These are phyloP conservation scores for Aspergillus funiculosus DNA, from an alignment of 495 filamentous ascomycete species.

Conservation along the genomic window DNA sequence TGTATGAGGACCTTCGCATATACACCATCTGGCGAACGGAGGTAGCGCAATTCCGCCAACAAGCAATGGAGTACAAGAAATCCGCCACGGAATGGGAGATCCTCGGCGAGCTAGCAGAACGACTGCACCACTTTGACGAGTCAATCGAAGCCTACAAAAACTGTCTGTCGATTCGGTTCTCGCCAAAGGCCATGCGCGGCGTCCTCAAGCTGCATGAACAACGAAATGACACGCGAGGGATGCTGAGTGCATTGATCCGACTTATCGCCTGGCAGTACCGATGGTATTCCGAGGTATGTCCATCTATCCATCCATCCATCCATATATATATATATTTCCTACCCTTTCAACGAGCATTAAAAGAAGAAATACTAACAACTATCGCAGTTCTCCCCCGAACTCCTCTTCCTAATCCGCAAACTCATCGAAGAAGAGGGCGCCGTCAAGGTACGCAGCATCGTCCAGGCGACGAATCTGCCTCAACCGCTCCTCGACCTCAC, in stretches of 20 bases:
- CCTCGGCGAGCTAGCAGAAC: constrained; percentile 84
- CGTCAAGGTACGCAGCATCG: constrained; percentile 93
- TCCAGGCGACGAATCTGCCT: constrained; percentile 89
- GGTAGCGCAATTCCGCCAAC: constrained; percentile 85
- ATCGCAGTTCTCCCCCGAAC: constrained; percentile 83
- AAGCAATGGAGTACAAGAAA: constrained; percentile 89
- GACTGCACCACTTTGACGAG: constrained; percentile 84
- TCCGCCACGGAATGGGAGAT: constrained; percentile 98
- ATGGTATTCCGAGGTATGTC: constrained; percentile 87
- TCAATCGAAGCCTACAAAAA: constrained; percentile 85
- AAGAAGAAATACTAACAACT: constrained; percentile 13
- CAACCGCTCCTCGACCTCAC: constrained; percentile 91
- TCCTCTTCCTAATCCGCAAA: constrained; percentile 79
- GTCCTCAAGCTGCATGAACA: constrained; percentile 72
- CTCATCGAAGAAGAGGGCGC: constrained; percentile 97
- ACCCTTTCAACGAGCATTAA: neutral
- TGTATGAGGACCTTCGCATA: constrained; percentile 95
- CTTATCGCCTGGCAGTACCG: constrained; percentile 97
- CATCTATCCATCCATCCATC: neutral
- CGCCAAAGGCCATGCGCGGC: constrained; percentile 81
- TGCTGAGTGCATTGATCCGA: constrained; percentile 73
- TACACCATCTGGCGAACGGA: constrained; percentile 99
- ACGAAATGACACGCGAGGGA: constrained; percentile 65
- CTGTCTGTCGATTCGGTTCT: constrained; percentile 77
- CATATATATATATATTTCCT: neutral